Evolutionary conservation across 2,329 filamentous ascomycete species (phyloP).

Genomic region (Fusarium sp.): DNA sequence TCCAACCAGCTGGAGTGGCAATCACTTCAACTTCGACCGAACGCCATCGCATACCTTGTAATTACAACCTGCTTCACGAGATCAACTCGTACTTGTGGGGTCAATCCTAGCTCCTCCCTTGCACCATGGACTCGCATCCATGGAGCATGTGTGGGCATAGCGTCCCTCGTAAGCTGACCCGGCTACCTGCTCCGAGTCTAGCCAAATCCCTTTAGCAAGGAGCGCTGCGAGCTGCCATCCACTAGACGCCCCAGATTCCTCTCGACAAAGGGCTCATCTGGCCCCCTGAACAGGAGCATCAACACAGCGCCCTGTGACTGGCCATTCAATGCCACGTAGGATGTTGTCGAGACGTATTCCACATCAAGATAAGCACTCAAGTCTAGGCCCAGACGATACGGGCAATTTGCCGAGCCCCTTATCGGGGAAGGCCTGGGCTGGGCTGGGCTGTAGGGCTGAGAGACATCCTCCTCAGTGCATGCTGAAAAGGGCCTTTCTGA

Average conservation of each 20-base stretch:
- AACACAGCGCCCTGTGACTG: neutral
- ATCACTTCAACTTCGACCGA: neutral
- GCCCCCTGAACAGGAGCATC: constrained; percentile 20
- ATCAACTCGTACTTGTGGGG: constrained; percentile 28
- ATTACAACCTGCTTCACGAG: constrained; percentile 6
- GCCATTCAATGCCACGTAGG: constrained; percentile 6
- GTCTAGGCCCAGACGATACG: neutral
- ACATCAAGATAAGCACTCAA: constrained; percentile 3
- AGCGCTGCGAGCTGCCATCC: constrained; percentile 10
- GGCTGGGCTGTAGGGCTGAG: constrained; percentile 43
- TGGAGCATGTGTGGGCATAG: constrained; percentile 28
- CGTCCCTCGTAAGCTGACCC: constrained; percentile 30
- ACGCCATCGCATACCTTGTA: neutral
- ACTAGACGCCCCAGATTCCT: constrained; percentile 16
- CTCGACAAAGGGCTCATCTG: constrained; percentile 7
- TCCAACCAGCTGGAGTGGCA: neutral
- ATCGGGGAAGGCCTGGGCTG: constrained; percentile 7
- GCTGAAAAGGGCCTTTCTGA: constrained; percentile 23
- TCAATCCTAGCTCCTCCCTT: constrained; percentile 31
- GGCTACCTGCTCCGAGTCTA: constrained; percentile 28
- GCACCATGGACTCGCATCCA: neutral
- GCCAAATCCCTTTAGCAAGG: constrained; percentile 10
- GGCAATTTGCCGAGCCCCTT: neutral
- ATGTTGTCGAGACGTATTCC: neutral
- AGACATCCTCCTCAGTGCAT: constrained; percentile 11